phyloP scores from a whole-genome alignment of 495 filamentous ascomycete genomes.

The Immersiella caudata region DNA sequence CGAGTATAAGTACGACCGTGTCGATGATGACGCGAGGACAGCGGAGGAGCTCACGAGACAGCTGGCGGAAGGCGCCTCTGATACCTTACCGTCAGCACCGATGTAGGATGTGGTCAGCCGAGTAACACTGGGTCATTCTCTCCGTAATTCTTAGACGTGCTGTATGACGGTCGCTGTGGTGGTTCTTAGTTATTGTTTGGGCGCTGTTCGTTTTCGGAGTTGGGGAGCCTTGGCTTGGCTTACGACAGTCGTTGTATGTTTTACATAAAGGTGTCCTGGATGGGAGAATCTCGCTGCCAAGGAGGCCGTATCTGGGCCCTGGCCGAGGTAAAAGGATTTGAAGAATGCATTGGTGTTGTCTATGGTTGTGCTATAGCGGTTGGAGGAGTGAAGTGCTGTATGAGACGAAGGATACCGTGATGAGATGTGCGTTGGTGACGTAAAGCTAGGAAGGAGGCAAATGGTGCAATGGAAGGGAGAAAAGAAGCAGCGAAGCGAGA shows the following conservation, averaged over 20 bases:
- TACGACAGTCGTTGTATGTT: neutral
- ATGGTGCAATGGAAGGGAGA: neutral
- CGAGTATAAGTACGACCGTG: slow-evolving; percentile 24
- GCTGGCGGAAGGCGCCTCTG: slow-evolving; percentile 35
- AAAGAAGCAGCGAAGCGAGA: neutral
- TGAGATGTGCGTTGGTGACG: neutral
- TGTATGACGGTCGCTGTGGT: too few species aligned
- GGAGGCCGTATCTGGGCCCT: too few species aligned
- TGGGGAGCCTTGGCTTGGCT: too few species aligned
- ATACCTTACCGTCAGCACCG: slow-evolving; percentile 22
- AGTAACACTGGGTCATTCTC: too few species aligned
- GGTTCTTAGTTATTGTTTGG: too few species aligned
- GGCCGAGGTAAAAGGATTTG: too few species aligned
- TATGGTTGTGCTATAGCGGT: too few species aligned
- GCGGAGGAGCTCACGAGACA: slow-evolving; percentile 46
- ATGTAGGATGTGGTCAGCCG: slow-evolving; percentile 30
- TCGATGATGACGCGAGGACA: slow-evolving; percentile 40
- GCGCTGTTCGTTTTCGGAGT: neutral
- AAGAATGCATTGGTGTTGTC: too few species aligned
- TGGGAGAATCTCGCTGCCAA: neutral
- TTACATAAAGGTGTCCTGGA: neutral
- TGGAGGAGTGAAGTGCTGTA: too few species aligned
- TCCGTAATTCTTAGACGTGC: neutral
- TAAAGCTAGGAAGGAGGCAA: neutral
- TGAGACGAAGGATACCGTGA: too few species aligned